phyloP scores from a whole-genome alignment of 305 asterid species.

The Euphrasia arctica region DNA sequence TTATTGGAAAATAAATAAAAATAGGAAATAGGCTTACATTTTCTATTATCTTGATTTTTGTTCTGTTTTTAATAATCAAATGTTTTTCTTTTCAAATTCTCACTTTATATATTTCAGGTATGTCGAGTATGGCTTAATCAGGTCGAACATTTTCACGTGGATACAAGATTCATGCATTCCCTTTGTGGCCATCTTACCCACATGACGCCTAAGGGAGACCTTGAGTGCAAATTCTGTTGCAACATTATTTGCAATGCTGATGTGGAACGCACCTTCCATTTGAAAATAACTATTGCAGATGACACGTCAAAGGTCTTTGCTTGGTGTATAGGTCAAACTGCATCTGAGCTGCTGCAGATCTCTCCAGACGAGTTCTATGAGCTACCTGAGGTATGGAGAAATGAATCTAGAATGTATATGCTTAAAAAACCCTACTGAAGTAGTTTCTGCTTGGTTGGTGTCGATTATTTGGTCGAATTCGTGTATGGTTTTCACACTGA shows the following conservation, averaged over 20 bases:
- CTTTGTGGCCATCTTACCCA: conserved; percentile 63
- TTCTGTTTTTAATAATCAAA: not conserved
- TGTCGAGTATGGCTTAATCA: conserved; percentile 87
- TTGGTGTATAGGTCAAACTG: conserved; percentile 88
- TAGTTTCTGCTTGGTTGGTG: not conserved
- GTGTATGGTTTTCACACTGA: too few species aligned
- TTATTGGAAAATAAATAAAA: not conserved
- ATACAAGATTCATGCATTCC: conserved; percentile 62
- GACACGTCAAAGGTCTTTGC: conserved; percentile 64
- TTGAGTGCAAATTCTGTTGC: conserved; percentile 66
- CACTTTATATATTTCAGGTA: conserved; percentile 41
- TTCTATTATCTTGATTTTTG: not conserved
- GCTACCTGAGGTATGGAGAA: conserved; percentile 71
- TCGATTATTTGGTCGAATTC: too few species aligned
- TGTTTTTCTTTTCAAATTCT: conserved; percentile 1
- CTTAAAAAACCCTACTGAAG: not conserved
- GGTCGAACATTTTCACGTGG: conserved; percentile 63
- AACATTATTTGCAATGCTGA: conserved; percentile 44
- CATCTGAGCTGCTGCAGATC: conserved; percentile 88
- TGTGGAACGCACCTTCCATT: conserved; percentile 53
- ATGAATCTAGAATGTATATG: not conserved
- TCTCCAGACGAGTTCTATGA: conserved; percentile 74
- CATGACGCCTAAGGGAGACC: conserved; percentile 35
- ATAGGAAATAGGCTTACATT: not conserved
- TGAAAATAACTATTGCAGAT: conserved; percentile 72